Evolutionary conservation across 2,329 filamentous ascomycete species (phyloP).

Genomic region (Boeremia lycopersici): DNA sequence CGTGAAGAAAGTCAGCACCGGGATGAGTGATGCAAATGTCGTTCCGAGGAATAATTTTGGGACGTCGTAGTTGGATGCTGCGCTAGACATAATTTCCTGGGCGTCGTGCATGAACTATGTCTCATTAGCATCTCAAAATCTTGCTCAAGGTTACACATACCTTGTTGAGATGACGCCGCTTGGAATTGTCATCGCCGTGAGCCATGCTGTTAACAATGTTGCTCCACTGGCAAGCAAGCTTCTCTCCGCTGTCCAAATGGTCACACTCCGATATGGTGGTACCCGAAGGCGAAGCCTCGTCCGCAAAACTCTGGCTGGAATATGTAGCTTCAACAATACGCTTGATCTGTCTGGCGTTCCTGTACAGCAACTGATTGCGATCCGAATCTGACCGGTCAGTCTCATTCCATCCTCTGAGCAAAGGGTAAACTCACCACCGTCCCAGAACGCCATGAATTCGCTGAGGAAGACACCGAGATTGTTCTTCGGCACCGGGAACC

Average conservation of each 20-base stretch:
- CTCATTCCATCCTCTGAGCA: constrained; percentile 15
- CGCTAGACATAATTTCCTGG: constrained; percentile 81
- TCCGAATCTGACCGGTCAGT: constrained; percentile 52
- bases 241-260: constrained; percentile 28
- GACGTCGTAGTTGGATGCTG: constrained; percentile 91
- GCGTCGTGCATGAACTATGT: constrained; percentile 69
- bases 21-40: constrained; percentile 52
- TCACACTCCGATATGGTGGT: background rate
- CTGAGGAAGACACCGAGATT: constrained; percentile 86
- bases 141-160: constrained; percentile 31
- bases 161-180: constrained; percentile 48
- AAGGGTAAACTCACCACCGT: constrained; percentile 61
- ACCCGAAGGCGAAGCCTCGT: constrained; percentile 10
- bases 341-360: constrained; percentile 82
- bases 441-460: constrained; percentile 80
- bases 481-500: constrained; percentile 86
- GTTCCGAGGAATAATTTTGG: constrained; percentile 61
- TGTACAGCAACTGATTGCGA: constrained; percentile 70
- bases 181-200: constrained; percentile 13
- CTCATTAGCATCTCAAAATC: constrained; percentile 10
- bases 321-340: constrained; percentile 78
- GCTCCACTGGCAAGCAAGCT: constrained; percentile 73
- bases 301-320: constrained; percentile 58
- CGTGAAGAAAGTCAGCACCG: constrained; percentile 45
- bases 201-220: constrained; percentile 27